Evolutionary conservation across 2,329 filamentous ascomycete genomes (phyloP).

Genomic region (Ophiostoma perfectum): DNA sequence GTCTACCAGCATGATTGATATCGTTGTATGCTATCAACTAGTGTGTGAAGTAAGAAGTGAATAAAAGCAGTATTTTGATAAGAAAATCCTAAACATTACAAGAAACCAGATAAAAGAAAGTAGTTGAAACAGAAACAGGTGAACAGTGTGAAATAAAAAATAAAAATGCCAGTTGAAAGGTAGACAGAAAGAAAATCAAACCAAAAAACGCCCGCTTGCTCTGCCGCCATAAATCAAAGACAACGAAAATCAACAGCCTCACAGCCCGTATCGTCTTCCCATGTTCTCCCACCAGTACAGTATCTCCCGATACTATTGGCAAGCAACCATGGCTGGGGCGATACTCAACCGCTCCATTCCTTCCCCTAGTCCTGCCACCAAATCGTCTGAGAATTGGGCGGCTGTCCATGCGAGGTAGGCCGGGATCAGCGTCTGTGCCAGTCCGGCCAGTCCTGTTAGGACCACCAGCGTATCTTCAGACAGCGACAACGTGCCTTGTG

Average conservation of each 20-base stretch:
- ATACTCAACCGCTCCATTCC: not conserved
- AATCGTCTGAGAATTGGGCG: constrained; percentile 6
- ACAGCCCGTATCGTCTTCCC: not conserved
- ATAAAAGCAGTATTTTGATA: not conserved
- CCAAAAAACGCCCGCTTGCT: constrained; percentile 20
- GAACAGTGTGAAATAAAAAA: not conserved
- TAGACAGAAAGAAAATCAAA: not conserved
- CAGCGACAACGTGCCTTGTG: not conserved
- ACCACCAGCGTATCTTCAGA: constrained; percentile 7
- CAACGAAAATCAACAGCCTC: not conserved
- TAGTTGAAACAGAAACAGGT: not conserved
- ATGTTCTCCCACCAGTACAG: constrained; percentile 16
- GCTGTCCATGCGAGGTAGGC: constrained; percentile 19
- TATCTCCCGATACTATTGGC: constrained; percentile 21
- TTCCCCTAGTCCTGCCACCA: not conserved
- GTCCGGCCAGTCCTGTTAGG: not conserved
- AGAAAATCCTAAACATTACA: not conserved
- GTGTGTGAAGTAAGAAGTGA: too few species aligned
- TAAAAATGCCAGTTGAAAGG: not conserved
- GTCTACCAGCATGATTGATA: too few species aligned
- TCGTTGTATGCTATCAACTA: too few species aligned
- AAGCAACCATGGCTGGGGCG: constrained; percentile 15
- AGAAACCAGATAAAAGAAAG: not conserved
- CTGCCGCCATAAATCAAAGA: constrained; percentile 14
- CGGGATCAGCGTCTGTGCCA: constrained; percentile 13